phyloP scores from a whole-genome alignment of 768 basidiomycete genomes.

The Pleurotus pulmonarius region DNA sequence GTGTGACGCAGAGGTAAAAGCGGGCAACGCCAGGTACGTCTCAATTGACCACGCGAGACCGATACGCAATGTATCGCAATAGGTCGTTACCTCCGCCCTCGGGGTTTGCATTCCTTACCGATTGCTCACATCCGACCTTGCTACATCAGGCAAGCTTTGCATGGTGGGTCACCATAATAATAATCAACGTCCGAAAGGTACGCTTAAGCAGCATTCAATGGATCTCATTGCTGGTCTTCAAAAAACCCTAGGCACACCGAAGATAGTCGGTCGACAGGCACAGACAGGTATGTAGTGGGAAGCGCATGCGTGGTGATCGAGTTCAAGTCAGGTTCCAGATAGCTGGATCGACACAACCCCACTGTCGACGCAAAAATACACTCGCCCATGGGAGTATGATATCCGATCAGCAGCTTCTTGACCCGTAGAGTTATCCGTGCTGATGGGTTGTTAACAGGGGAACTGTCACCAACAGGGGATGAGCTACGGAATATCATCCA shows the following conservation, averaged over 20 bases:
- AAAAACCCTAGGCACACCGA: background rate
- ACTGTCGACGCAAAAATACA: background rate
- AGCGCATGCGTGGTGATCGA: background rate
- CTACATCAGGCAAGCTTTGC: no score
- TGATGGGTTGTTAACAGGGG: constrained; percentile 6
- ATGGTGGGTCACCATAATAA: no score
- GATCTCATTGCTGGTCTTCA: no score
- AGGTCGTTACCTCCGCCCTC: no score
- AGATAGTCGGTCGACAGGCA: background rate
- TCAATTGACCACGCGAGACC: no score
- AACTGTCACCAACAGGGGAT: constrained; percentile 3
- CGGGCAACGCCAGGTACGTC: no score
- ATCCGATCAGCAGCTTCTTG: constrained; percentile 9
- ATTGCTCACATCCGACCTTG: no score
- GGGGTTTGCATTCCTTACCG: no score
- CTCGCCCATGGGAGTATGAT: constrained; percentile 1
- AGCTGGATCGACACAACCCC: constrained; percentile 6
- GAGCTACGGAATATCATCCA: constrained; percentile 7
- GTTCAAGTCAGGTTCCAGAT: background rate
- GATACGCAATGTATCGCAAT: no score
- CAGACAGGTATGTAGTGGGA: background rate
- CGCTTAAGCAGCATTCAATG: no score
- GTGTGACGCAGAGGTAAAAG: no score
- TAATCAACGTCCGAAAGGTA: no score
- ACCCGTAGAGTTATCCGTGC: constrained; percentile 6